phyloP scores from a whole-genome alignment of 495 filamentous ascomycete genomes.

The Diplogelasinospora grovesii region DNA sequence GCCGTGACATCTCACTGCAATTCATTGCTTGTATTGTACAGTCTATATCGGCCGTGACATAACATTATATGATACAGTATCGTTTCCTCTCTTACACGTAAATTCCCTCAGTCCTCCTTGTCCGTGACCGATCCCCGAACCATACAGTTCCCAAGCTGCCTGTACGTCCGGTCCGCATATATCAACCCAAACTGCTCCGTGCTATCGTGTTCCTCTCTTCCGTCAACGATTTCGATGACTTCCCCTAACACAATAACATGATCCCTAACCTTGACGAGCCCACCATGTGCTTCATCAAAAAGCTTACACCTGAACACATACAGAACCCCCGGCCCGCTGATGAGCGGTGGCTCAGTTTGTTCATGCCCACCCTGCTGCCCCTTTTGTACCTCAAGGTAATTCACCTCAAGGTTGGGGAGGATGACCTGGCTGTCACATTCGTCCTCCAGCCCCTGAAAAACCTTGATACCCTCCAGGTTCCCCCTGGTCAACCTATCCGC shows the following conservation, averaged over 20 bases:
- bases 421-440: slow-evolving; percentile 20
- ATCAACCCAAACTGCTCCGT: slow-evolving; percentile 27
- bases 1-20: too few relatives aligned
- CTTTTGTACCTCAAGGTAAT: slow-evolving; percentile 8
- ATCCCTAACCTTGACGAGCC: slow-evolving; percentile 40
- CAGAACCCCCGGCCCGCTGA: slow-evolving; percentile 34
- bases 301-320: slow-evolving; percentile 37
- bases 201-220: slow-evolving; percentile 3
- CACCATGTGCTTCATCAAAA: slow-evolving; percentile 23
- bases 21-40: too few relatives aligned
- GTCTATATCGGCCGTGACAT: too few relatives aligned
- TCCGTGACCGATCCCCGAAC: too few relatives aligned
- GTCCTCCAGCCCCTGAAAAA: slow-evolving; percentile 24
- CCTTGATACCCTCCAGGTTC: slow-evolving; percentile 19
- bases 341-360: slow-evolving; percentile 13
- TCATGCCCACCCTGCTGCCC: not conserved
- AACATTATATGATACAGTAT: too few relatives aligned
- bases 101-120: too few relatives aligned
- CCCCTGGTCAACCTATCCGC: slow-evolving; percentile 39
- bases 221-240: slow-evolving; percentile 37
- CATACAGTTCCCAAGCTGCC: slow-evolving; percentile 30
- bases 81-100: too few relatives aligned
- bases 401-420: too few relatives aligned
- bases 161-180: slow-evolving; percentile 39
- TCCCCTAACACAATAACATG: slow-evolving; percentile 53